phyloP scores from a whole-genome alignment of 1,139 yeast genomes.

The Taphrina populina region DNA sequence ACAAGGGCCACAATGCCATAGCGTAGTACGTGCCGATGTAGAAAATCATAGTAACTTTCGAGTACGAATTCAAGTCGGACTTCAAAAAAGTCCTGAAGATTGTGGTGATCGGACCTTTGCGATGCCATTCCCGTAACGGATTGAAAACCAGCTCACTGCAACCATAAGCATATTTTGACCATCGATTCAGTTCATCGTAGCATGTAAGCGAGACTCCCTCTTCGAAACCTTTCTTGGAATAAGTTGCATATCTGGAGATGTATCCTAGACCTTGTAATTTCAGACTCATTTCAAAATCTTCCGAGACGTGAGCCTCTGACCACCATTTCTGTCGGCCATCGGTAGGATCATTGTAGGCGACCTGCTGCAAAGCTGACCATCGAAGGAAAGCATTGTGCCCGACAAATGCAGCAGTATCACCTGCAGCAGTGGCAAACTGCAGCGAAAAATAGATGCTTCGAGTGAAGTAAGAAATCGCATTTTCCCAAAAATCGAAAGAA shows the following conservation, averaged over 20 bases:
- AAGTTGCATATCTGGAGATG: conserved; percentile 34
- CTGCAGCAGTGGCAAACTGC: conserved; percentile 38
- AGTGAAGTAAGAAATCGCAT: conserved; percentile 38
- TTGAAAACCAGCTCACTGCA: conserved; percentile 37
- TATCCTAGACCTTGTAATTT: conserved; percentile 38
- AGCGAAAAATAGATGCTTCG: conserved; percentile 37
- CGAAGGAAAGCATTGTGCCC: conserved; percentile 39
- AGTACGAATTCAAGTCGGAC: conserved; percentile 30
- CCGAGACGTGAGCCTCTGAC: conserved; percentile 38
- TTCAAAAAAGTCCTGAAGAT: conserved; percentile 36
- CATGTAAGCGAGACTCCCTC: conserved; percentile 39
- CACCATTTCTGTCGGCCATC: conserved; percentile 37
- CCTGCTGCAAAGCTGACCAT: conserved; percentile 38
- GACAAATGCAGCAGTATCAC: conserved; percentile 39
- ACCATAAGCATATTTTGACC: conserved; percentile 39
- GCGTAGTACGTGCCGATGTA: conserved; percentile 39
- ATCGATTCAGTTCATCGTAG: conserved; percentile 38
- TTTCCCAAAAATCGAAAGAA: conserved; percentile 37
- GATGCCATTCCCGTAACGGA: conserved; percentile 35
- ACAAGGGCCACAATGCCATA: conserved; percentile 35
- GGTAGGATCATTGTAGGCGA: conserved; percentile 35
- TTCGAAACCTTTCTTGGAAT: conserved; percentile 36
- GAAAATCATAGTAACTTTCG: conserved; percentile 36
- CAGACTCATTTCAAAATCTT: conserved; percentile 39
- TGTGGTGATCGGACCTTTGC: conserved; percentile 36